Base-by-base conservation (phyloP, 2,329 filamentous ascomycete species). In the Aspergillus ruber region DNA sequence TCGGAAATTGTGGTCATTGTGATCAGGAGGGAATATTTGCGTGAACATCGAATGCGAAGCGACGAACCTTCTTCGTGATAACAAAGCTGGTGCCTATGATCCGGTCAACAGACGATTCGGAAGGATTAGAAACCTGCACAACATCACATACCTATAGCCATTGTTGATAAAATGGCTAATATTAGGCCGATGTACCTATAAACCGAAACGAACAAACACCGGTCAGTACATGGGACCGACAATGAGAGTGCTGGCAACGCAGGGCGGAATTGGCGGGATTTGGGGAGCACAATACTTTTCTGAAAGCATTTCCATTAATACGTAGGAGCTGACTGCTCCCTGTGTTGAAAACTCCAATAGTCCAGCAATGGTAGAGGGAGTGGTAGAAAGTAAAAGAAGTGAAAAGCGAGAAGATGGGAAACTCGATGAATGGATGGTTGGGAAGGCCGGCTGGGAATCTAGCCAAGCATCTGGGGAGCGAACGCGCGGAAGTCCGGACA, bases 61-160 rank as follows among this genome's bases (percentile, higher is more conserved):
- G 27, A 66, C 72, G 68, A 74, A 93, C 88, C 81, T 96, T 97
- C 75, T 98, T 98, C 42, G 94, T 98, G 63, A 98, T 96, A 58
- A 98, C 91, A 70, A 98, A 98, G 79, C 90, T 95, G 44, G 88
- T 90, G 64, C 90, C 89, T 93, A 59, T 32, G 33, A 39, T 39
- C 17, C 8, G 29, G 40, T 39, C 18, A 39, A 39, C 17, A 10
- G 18, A 21, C 36, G 36, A 39, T 39, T 18, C 36, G 33, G 29
- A 17, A 35, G 3, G 33, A 17, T n/a, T 7, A 15, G 15, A 4
- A 15, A 6, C 36, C 1, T 18, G 36, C 10, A 39, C 17, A 39
- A 13, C 15, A 45, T 3, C 33, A 49, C 63, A 46, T 66, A 71
- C 69, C 69, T 50, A 75, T 75, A 42, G 70, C 71, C 64, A 74